A percentile compares a stretch with the other conserved stretches of the same genome.
Evolutionary conservation across 495 filamentous ascomycete genomes (phyloP).

Genomic region (Paragyromitra xinjiangensis): DNA sequence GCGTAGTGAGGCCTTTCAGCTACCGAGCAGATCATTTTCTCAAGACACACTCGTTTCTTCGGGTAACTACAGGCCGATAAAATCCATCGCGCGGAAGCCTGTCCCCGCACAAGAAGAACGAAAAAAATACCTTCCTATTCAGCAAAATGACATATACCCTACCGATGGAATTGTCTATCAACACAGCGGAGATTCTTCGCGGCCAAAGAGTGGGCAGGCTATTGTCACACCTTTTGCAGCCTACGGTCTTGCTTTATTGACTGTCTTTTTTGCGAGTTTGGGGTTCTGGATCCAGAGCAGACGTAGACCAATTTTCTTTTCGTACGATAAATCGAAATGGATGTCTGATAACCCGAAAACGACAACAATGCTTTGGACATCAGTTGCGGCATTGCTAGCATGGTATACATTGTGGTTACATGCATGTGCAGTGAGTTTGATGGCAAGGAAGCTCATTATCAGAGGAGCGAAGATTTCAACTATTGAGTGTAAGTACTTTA

Average conservation of each 20-base stretch:
- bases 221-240: conserved; percentile 27
- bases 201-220: not conserved
- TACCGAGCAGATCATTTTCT: not conserved
- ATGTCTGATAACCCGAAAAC: conserved; percentile 45
- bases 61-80: not conserved
- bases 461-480: conserved; percentile 50
- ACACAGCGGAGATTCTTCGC: not conserved
- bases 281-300: conserved; percentile 50
- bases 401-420: conserved; percentile 48
- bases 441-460: conserved; percentile 48
- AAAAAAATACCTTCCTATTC: conserved; percentile 9
- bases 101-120: not conserved
- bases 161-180: not conserved
- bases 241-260: conserved; percentile 38
- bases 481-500: conserved; percentile 33
- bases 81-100: conserved; percentile 12
- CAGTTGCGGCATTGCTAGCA: conserved; percentile 39
- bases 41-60: conserved; percentile 3
- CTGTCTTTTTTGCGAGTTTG: conserved; percentile 43
- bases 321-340: conserved; percentile 25
- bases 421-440: conserved; percentile 45
- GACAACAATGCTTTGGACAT: conserved; percentile 48
- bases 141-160: conserved; percentile 3
- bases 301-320: conserved; percentile 37
- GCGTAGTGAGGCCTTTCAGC: not conserved